Conservation (phyloP, 2,329 filamentous ascomycete species). For the Aspergillus sp. region DNA sequence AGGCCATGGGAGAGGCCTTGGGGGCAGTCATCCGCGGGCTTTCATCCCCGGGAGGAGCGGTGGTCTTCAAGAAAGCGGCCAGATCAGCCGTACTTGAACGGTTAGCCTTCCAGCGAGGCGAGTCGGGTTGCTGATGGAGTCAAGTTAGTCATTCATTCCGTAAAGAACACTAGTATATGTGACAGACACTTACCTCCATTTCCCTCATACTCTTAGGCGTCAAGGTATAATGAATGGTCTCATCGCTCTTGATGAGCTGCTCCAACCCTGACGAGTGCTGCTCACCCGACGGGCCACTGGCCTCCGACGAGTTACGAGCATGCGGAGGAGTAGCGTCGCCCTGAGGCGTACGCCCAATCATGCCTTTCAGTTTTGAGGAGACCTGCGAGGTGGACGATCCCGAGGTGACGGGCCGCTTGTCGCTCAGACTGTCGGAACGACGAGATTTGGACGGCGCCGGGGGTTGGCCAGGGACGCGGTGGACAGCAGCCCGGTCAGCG, state of each 20-base stretch:
- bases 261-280: slow-evolving; percentile 54
- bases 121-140: slow-evolving; percentile 23
- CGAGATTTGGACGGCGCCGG: slow-evolving; percentile 24
- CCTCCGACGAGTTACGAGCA: slow-evolving; percentile 30
- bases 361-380: slow-evolving; percentile 35
- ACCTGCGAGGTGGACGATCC: slow-evolving; percentile 34
- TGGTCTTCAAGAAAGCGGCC: slow-evolving; percentile 32
- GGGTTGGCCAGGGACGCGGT: slow-evolving; percentile 30
- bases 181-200: slow-evolving; percentile 53
- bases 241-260: slow-evolving; percentile 69
- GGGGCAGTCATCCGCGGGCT: slow-evolving; percentile 12
- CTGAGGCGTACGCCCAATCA: slow-evolving; percentile 28
- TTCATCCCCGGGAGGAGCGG: slow-evolving; percentile 24
- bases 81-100: slow-evolving; percentile 29
- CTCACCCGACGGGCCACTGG: slow-evolving; percentile 21
- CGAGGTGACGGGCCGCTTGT: slow-evolving; percentile 32
- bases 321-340: slow-evolving; percentile 21
- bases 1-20: slow-evolving; percentile 14
- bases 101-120: slow-evolving; percentile 23
- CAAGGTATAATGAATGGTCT: slow-evolving; percentile 74
- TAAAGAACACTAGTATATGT: neutral
- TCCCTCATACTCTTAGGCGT: slow-evolving; percentile 73
- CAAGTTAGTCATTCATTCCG: neutral
- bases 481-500: slow-evolving; percentile 34
- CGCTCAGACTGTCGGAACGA: slow-evolving; percentile 34